phyloP scores from a whole-genome alignment of 2,329 filamentous ascomycete genomes.

The Fusarium napiforme region DNA sequence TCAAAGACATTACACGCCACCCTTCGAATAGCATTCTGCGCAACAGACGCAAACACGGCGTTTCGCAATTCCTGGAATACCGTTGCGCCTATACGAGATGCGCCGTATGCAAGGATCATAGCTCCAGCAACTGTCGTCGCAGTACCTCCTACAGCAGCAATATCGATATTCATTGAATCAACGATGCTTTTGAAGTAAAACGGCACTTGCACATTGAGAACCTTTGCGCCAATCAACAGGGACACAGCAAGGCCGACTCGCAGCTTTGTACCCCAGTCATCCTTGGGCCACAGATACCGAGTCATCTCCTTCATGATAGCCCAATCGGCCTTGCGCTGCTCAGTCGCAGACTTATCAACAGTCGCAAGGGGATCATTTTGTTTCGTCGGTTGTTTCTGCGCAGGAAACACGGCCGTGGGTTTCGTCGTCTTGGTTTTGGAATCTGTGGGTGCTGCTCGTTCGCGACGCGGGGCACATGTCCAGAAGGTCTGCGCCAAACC shows the following conservation, averaged over 20 bases:
- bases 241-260: slow-evolving; percentile 87
- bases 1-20: slow-evolving; percentile 94
- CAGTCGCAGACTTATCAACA: slow-evolving; percentile 69
- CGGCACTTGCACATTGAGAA: slow-evolving; percentile 96
- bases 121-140: slow-evolving; percentile 89
- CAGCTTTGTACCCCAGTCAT: slow-evolving; percentile 76
- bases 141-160: slow-evolving; percentile 85
- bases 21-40: slow-evolving; percentile 92
- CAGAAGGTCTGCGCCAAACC: slow-evolving; percentile 46
- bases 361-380: slow-evolving; percentile 48
- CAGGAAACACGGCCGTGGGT: slow-evolving; percentile 28
- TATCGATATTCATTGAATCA: slow-evolving; percentile 96
- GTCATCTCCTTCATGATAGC: slow-evolving; percentile 99
- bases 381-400: slow-evolving; percentile 34
- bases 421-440: slow-evolving; percentile 39
- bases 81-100: slow-evolving; percentile 86
- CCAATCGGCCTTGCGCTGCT: slow-evolving; percentile 97
- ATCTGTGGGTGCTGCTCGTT: slow-evolving; percentile 37
- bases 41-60: slow-evolving; percentile 95
- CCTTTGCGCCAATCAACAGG: slow-evolving; percentile 88
- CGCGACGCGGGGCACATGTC: slow-evolving; percentile 47
- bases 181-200: slow-evolving; percentile 99
- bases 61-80: slow-evolving; percentile 94
- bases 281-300: slow-evolving; percentile 94
- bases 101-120: slow-evolving; percentile 93